Evolutionary conservation across 2,329 filamentous ascomycete species (phyloP).

Genomic region (Fusarium tupiense): DNA sequence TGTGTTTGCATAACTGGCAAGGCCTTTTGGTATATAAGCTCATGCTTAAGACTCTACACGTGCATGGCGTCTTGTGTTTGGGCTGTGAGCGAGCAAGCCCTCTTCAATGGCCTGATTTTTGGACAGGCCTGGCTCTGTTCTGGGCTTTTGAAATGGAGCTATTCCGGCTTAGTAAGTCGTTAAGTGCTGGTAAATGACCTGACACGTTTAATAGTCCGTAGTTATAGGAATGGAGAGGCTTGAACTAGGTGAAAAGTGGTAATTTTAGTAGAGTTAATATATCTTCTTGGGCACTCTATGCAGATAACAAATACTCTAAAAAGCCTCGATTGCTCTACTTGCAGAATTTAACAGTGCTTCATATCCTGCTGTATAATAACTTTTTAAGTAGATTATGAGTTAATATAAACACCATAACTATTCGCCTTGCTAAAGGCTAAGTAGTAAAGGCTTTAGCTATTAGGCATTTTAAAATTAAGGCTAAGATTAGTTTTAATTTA

Average conservation of each 20-base stretch:
- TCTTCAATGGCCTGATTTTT: background rate
- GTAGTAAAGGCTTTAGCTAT: rapidly evolving
- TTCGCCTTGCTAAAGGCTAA: background rate
- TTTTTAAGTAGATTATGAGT: background rate
- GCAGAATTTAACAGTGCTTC: background rate
- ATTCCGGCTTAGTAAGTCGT: background rate
- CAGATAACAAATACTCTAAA: background rate
- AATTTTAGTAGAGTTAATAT: background rate
- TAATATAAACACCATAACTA: background rate
- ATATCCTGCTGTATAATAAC: background rate
- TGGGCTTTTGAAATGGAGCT: background rate
- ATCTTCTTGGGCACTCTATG: background rate
- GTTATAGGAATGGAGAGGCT: background rate
- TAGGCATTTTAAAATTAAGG: background rate
- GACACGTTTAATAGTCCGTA: background rate
- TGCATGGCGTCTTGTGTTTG: background rate
- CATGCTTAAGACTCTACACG: background rate
- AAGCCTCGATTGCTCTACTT: background rate
- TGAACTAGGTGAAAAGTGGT: background rate
- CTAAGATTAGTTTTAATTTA: no score
- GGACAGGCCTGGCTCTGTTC: background rate
- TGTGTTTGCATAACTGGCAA: background rate
- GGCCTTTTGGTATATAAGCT: background rate
- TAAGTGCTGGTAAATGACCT: background rate
- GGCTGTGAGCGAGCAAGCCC: background rate